These are phyloP conservation scores for Euryodendron excelsum DNA, from an alignment of 148 eudicot species.

Conservation along the genomic window DNA sequence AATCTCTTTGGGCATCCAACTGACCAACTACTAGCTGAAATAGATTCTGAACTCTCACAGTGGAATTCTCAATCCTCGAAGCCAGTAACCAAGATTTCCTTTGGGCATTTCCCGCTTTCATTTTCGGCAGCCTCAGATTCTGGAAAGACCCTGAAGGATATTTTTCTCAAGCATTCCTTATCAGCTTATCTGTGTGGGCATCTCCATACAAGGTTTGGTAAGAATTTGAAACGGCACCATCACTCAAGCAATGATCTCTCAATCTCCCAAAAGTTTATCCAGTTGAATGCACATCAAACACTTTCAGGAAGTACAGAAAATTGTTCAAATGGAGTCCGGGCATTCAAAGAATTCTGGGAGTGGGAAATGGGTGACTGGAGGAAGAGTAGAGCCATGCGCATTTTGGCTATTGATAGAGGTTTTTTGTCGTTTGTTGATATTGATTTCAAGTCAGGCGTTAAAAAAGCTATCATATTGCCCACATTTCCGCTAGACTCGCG, in stretches of 20 bases:
- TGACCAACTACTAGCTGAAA: constrained; percentile 55
- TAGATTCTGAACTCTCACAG: constrained; percentile 73
- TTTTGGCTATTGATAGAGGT: constrained; percentile 86
- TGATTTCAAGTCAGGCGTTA: constrained; percentile 50
- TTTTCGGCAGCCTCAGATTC: constrained; percentile 69
- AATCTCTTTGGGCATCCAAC: constrained; percentile 93
- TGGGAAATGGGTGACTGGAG: constrained; percentile 99
- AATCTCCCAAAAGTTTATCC: constrained; percentile 30
- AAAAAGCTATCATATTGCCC: constrained; percentile 59
- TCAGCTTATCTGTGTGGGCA: constrained; percentile 90
- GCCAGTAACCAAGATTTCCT: constrained; percentile 66
- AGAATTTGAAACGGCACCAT: constrained; percentile 83
- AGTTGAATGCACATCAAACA: constrained; percentile 49
- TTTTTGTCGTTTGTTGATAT: constrained; percentile 72
- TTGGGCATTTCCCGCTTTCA: constrained; percentile 94
- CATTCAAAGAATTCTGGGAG: constrained; percentile 78
- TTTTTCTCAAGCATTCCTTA: constrained; percentile 62
- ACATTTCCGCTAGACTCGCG: constrained; percentile 87
- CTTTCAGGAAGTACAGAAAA: constrained; percentile 20
- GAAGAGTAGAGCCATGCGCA: constrained; percentile 65
- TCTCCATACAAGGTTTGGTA: constrained; percentile 72
- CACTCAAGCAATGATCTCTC: constrained; percentile 26
- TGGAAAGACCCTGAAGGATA: constrained; percentile 64
- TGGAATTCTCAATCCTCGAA: constrained; percentile 55
- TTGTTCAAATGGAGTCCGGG: constrained; percentile 33